These are phyloP conservation scores for Nephelium lappaceum DNA, from an alignment of 345 rosid genomes.

Conservation along the genomic window DNA sequence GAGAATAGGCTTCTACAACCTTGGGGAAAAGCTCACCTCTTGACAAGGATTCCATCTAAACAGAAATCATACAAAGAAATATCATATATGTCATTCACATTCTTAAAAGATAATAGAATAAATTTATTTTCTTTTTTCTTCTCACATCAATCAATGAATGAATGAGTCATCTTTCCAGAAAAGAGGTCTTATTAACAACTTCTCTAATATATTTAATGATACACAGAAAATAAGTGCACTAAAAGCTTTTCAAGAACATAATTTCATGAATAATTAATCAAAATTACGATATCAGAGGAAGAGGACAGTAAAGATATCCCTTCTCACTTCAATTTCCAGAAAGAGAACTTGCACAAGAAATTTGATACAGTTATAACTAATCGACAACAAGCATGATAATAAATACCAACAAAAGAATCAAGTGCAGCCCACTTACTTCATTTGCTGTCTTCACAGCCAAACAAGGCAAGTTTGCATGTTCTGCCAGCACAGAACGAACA, in stretches of 20 bases:
- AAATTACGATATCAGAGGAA: background rate
- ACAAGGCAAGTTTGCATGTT: slow-evolving; percentile 79
- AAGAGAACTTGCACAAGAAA: background rate
- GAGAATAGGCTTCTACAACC: slow-evolving; percentile 91
- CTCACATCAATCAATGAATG: background rate
- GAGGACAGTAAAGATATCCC: background rate
- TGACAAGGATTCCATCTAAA: slow-evolving; percentile 75
- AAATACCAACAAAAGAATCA: slow-evolving; percentile 9
- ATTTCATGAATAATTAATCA: background rate
- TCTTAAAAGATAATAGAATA: background rate
- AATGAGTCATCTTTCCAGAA: background rate
- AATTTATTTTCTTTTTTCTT: background rate
- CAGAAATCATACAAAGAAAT: slow-evolving; percentile 19
- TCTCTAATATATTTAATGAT: background rate
- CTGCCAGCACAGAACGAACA: slow-evolving; percentile 83
- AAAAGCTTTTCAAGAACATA: background rate
- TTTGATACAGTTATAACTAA: no score
- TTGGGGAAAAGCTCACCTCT: slow-evolving; percentile 64
- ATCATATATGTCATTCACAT: background rate
- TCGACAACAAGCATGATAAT: background rate
- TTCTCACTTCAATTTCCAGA: background rate
- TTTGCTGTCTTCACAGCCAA: slow-evolving; percentile 81
- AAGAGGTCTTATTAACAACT: background rate
- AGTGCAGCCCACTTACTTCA: slow-evolving; percentile 50
- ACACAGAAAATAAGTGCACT: background rate